Percentiles rank a stretch among this genome's conserved stretches.
Evolutionary conservation across 148 eudicot species (phyloP).

Genomic region (Heliosperma pusillum): DNA sequence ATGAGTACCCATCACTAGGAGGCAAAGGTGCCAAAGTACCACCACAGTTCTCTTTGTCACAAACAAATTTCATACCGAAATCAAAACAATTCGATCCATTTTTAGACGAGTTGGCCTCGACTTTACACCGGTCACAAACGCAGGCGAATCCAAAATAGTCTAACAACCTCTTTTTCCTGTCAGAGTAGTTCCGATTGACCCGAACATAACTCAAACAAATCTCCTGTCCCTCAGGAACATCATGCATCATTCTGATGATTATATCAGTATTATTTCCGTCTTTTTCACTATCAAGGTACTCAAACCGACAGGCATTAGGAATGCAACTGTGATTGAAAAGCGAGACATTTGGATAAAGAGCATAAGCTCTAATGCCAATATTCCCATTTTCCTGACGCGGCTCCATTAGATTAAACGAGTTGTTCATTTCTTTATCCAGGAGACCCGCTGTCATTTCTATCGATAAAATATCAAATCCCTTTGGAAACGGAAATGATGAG

Average conservation of each 20-base stretch:
- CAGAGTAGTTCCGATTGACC: constrained; percentile 45
- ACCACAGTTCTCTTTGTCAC: constrained; percentile 56
- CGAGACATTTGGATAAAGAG: constrained; percentile 65
- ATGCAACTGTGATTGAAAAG: constrained; percentile 86
- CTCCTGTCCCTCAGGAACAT: constrained; percentile 64
- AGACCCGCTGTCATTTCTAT: constrained; percentile 46
- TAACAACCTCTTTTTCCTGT: constrained; percentile 54
- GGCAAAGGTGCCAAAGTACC: constrained; percentile 88
- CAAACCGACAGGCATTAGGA: constrained; percentile 87
- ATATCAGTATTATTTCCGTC: constrained; percentile 61
- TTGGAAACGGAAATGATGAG: constrained; percentile 32
- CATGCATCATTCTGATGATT: constrained; percentile 60
- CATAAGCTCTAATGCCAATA: constrained; percentile 77
- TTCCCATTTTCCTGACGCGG: constrained; percentile 34
- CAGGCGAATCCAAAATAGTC: constrained; percentile 73
- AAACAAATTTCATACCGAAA: constrained; percentile 69
- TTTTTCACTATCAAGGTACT: constrained; percentile 50
- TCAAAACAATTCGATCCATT: constrained; percentile 45
- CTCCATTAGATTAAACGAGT: constrained; percentile 85
- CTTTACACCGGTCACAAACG: constrained; percentile 70
- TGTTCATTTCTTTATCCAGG: constrained; percentile 65
- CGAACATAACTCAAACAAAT: constrained; percentile 79
- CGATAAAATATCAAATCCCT: constrained; percentile 30
- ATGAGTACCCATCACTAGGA: constrained; percentile 16
- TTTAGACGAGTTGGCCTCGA: constrained; percentile 13